Evolutionary conservation across 306 rosid species (phyloP), one percentile per base, ranked within the genome.

Genomic region (Clitoria ternatea): DNA sequence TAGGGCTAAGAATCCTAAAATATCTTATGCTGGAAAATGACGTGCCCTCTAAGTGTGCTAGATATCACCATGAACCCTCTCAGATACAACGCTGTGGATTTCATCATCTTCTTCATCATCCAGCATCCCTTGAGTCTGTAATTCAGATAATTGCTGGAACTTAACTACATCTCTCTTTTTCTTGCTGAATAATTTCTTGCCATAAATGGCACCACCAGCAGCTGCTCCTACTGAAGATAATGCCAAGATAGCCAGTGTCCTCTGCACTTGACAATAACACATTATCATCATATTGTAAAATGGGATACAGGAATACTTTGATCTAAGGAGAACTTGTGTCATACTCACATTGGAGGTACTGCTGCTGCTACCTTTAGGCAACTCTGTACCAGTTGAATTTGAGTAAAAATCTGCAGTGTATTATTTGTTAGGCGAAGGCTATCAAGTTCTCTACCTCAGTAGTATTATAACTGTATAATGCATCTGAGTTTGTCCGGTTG

Each of bases 181-280:
- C 63, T 69, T 74, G n/a, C 55, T 74, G 62, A 20, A 43, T 30
- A 74, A 12, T 68, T 74, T 68, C 61, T 74, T 79, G 14, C 49
- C 69, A 80, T 80, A 80, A 5, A 75, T 61, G 32, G 70, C 77
- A 70, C 73, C 77, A 26, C 27, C 77, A 44, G 32, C 77, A 62
- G 59, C 69, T 44, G 65, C 84, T 69, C 77, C 80, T 14, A 70
- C 69, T 4, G 69, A 79, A 24, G 61, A 61, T 50, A 74, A 5
- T 24, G 53, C 77, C 68, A 74, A 61, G 10, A 74, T 19, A 43
- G 20, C 36, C 23, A 32, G 37, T 33, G 68, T 68, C 19, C 13
- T 66, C 72, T 74, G 83, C 29, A 22, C 17, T 49, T 30, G 59
- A 24, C 52, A 29, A 50, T 50, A 20, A 10, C 33, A 61, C 47